Base-by-base conservation (phyloP, 2,329 filamentous ascomycete genomes). In the Paecilomyces variotii region DNA sequence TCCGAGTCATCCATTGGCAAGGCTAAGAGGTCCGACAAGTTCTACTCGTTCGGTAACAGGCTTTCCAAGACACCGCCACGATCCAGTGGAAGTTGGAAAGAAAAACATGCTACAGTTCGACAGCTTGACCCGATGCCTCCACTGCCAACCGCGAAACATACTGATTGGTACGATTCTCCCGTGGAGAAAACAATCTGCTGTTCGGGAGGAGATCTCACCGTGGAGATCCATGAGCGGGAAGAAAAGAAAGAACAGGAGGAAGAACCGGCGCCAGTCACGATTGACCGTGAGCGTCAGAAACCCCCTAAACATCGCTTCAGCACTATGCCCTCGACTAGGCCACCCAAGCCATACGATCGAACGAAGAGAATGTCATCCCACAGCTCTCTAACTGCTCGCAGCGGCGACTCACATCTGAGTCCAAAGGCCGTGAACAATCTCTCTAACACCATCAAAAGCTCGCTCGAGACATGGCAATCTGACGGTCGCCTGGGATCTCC, bases 91-190 rank as follows among this genome's bases (percentile, higher is more conserved):
- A 56, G 57, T 27, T 51, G 56, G 12, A 56, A 57, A 32, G 59
- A 26, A 55, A 59, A 12, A 34, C 34, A 12, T n/a, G 53, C 27
- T 19, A 55, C 14, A 25, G n/a, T 27, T 12, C 30, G 12, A 52
- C 54, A 54, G 56, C 59, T 45, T 30, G 58, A 26, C 49, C 57
- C 52, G 54, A 54, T 54, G 50, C 59, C 32, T 49, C 52, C 30
- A 3, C 54, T 39, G 14, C 52, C 55, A 7, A 39, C n/a, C 11
- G 55, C 53, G 12, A 62, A 51, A 49, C 50, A 58, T 10, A 49
- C 63, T 45, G 62, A 73, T 56, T 74, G 71, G 71, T 74, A 72
- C 60, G 71, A 74, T 61, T 66, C 65, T 25, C 62, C 70, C 11
- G 64, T 70, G 54, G 68, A 65, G 54, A 65, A 71, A 28, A 64